These are phyloP conservation scores for Lycium ferocissimum DNA, from an alignment of 257 asterid genomes.

Conservation along the genomic window DNA sequence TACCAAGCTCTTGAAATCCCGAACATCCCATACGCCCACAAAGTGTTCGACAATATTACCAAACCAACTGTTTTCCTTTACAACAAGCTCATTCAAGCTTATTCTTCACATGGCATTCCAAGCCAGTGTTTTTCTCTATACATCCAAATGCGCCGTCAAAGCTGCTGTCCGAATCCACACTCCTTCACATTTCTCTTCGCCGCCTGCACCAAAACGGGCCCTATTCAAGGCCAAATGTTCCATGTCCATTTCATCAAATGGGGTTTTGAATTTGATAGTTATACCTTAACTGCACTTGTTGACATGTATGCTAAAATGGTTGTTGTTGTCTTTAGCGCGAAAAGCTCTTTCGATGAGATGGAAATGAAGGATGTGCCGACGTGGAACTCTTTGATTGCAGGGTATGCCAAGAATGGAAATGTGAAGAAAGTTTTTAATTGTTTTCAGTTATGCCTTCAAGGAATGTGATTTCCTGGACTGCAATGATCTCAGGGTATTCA, in stretches of 20 bases:
- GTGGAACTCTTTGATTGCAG: constrained; percentile 87
- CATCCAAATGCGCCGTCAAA: constrained; percentile 49
- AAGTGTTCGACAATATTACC: constrained; percentile 68
- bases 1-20: constrained; percentile 53
- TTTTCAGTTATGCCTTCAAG: constrained; percentile 64
- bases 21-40: constrained; percentile 66
- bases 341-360: constrained; percentile 67
- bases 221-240: constrained; percentile 56
- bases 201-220: constrained; percentile 51
- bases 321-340: constrained; percentile 55
- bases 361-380: constrained; percentile 59
- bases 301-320: constrained; percentile 88
- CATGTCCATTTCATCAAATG: constrained; percentile 72
- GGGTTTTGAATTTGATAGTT: constrained; percentile 62
- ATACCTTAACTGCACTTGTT: constrained; percentile 70
- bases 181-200: constrained; percentile 81
- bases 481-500: constrained; percentile 74
- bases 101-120: constrained; percentile 61
- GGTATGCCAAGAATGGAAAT: constrained; percentile 62
- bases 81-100: constrained; percentile 85
- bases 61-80: constrained; percentile 65
- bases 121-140: constrained; percentile 66
- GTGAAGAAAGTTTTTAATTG: constrained; percentile 63
- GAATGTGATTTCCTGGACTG: constrained; percentile 84
- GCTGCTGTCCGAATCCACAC: constrained; percentile 55